Evolutionary conservation across 2,329 filamentous ascomycete genomes (phyloP), one percentile per base, ranked within the genome.

Genomic region (Tolypocladium album): DNA sequence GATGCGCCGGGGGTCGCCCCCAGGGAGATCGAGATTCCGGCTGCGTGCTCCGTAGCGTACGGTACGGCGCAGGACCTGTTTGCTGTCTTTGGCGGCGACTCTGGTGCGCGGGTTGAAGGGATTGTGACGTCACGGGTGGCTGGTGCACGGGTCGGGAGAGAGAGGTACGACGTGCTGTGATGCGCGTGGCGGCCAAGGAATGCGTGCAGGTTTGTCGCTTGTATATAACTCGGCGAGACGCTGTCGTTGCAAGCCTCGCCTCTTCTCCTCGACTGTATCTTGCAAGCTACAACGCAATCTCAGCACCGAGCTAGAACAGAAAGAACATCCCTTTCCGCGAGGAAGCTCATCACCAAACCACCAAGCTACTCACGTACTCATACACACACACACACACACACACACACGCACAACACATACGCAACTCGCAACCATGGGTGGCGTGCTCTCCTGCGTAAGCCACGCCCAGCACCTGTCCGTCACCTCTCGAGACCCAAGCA

Each of bases 391-490:
- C 57, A 42, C n/a, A 55, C 24, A 57, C 31, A 66, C 8, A 31
- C 27, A 31, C n/a, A n/a, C n/a, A n/a, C n/a, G 8, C 34, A 57
- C 40, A 42, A 42, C 40, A 20, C 43, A 45, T n/a, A 47, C n/a
- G 11, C 42, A 45, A 38, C 36, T 61, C 62, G 58, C 61, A 68
- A 75, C 43, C 62, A 93, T 94, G 90, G 90, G 90, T 78, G 89
- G 88, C 75, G 86, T 94, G 70, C 80, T 91, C 66, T 92, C 89
- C 72, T 92, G 89, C 72, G 89, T 93, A 89, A 70, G 88, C 82
- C 58, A 43, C 52, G 45, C 39, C 22, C 53, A 34, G 36, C 36
- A 13, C 1, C 4, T 4, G 1, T 9, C 34, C 7, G 4, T 38
- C 50, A 52, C 55, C 47, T 17, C 9, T 22, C n/a, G 9, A 13